Conservation (phyloP, 768 basidiomycete species). For the Hygrophorus russula region DNA sequence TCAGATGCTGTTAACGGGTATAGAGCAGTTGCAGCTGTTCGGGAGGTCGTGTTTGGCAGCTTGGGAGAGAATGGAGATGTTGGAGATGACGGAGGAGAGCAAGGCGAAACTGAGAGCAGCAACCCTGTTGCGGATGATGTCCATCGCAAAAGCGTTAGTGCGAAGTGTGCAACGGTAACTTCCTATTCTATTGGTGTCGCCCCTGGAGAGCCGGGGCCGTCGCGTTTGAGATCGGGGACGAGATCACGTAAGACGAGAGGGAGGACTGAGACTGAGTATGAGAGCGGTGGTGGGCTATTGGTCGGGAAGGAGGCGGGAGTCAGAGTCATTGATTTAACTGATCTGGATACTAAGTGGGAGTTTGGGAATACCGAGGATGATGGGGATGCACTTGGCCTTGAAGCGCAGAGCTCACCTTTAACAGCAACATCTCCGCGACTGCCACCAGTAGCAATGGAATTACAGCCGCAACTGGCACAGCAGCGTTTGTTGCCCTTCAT, state of each 20-base stretch:
- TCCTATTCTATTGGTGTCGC: conserved; percentile 35
- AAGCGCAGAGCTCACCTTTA: neutral
- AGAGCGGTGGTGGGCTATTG: neutral
- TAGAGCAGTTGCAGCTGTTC: neutral
- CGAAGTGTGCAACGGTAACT: conserved; percentile 14
- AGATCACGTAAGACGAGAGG: conserved; percentile 15
- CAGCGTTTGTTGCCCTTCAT: neutral
- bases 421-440: neutral
- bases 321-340: conserved; percentile 21
- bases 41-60: too few species aligned
- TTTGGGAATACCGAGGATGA: conserved; percentile 36
- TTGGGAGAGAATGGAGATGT: neutral
- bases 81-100: neutral
- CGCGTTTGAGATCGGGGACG: conserved; percentile 18
- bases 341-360: conserved; percentile 33
- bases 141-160: neutral
- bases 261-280: conserved; percentile 8
- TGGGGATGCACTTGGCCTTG: neutral
- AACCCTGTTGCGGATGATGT: neutral
- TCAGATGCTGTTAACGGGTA: conserved; percentile 7
- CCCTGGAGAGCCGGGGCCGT: conserved; percentile 16
- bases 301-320: conserved; percentile 5
- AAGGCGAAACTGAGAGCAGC: neutral
- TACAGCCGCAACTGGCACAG: neutral
- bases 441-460: neutral